Evolutionary conservation across 495 filamentous ascomycete species (phyloP), one percentile per base, ranked within the genome.

Genomic region (Copromyces sp.): DNA sequence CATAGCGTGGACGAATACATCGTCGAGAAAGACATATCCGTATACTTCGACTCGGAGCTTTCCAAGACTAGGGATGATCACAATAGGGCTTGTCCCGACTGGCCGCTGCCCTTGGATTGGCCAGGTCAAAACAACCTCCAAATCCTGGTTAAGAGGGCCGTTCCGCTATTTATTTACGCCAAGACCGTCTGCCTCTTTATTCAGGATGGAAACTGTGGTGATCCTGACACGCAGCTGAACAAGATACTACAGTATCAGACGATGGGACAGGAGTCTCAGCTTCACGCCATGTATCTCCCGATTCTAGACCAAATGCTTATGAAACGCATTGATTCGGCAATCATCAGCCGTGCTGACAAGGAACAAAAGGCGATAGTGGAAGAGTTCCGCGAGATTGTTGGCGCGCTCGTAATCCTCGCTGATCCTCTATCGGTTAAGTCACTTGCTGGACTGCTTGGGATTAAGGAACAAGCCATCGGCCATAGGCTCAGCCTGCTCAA

Each of bases 91-190:
- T 69, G 20, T 45, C n/a, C 45, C 20, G 35, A 72, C 3, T 29
- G 35, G 39, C 53, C 70, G 37, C 68, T 79, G 2, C 42, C 70
- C 14, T 24, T 32, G 17, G 74, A 77, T 38, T 89, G 85, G 86
- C 86, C 84, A 11, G 78, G 78, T 4, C 39, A 78, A 20, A 47
- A 75, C 7, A 53, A 69, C 9, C 75, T 85, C 39, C 9, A 77
- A 24, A n/a, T 14, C n/a, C 74, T 88, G 5, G 82, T 82, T 2
- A 29, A 78, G 20, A 80, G 75, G 70, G 79, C 85, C 17, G 74
- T 74, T 61, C 80, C 81, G 35, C 75, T 85, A 16, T 86, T 86
- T 74, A 85, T 86, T 38, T 84, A 76, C 75, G 82, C 83, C 20
- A 74, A 81, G 0, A 86, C 84, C 37, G 77, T 77, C 6, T 86